Evolutionary conservation across 225 moss, liverwort and hornwort species (phyloP).

Genomic region (Ulota crispa): DNA sequence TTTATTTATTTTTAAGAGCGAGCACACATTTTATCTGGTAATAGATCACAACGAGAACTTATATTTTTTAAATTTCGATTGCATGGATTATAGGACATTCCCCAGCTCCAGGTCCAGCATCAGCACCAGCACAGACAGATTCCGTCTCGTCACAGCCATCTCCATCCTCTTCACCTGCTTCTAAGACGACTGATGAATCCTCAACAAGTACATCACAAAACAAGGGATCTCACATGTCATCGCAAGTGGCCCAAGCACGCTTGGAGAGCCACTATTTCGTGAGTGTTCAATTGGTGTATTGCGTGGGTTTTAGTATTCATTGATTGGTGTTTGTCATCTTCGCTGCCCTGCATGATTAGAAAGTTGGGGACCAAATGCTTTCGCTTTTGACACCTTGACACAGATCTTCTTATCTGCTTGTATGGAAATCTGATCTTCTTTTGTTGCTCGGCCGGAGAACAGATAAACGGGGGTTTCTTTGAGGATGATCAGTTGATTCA

Average conservation of each 20-base stretch:
- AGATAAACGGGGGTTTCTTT: constrained; percentile 71
- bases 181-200: constrained; percentile 15
- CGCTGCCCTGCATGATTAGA: background rate
- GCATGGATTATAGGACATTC: constrained; percentile 29
- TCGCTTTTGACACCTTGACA: background rate
- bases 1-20: background rate
- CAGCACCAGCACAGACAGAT: constrained; percentile 19
- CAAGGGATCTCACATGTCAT: constrained; percentile 44
- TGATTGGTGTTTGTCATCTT: background rate
- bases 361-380: background rate
- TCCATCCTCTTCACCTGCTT: constrained; percentile 28
- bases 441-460: constrained; percentile 21
- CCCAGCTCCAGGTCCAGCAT: background rate
- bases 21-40: background rate
- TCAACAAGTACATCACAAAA: constrained; percentile 28
- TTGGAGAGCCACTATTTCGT: constrained; percentile 86
- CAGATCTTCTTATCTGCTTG: background rate
- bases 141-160: constrained; percentile 27
- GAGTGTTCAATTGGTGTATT: constrained; percentile 5
- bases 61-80: background rate
- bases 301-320: constrained; percentile 9
- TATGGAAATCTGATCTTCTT: constrained; percentile 1
- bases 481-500: constrained; percentile 61
- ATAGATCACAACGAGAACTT: constrained; percentile 5
- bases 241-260: constrained; percentile 71